Conservation (phyloP, 176 grass and related monocot species). For the Cymbopogon citratus region DNA sequence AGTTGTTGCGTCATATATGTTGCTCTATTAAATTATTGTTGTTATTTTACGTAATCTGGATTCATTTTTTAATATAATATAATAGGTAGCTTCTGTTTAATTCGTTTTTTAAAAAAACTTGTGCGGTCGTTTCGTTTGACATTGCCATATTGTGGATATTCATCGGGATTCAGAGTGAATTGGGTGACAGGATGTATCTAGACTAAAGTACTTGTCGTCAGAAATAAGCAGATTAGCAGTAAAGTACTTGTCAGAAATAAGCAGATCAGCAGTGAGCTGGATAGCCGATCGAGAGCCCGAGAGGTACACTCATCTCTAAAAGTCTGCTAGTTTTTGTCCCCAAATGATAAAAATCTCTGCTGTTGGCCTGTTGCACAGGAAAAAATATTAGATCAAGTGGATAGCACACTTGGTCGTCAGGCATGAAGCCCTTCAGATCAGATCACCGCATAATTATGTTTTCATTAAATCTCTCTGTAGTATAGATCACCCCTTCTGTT, state of each 20-base stretch:
- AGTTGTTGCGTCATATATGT: too few species aligned
- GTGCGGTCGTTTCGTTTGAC: too few species aligned
- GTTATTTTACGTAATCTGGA: too few species aligned
- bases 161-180: neutral
- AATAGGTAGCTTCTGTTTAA: too few species aligned
- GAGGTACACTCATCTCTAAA: neutral
- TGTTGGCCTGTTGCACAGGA: neutral
- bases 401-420: neutral
- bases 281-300: too few species aligned
- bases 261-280: neutral
- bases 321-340: neutral
- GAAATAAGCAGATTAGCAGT: neutral
- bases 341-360: neutral
- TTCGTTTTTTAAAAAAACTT: too few species aligned
- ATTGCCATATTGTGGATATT: too few species aligned
- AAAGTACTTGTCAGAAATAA: neutral
- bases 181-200: neutral
- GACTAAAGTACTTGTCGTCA: neutral
- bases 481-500: neutral
- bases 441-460: slow-evolving; percentile 11
- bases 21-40: too few species aligned
- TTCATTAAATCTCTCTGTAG: neutral
- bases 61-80: too few species aligned
- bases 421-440: neutral
- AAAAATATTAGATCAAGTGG: neutral